These are phyloP conservation scores for Leccinum subtestaceum DNA, from an alignment of 768 basidiomycete species.

Conservation along the genomic window DNA sequence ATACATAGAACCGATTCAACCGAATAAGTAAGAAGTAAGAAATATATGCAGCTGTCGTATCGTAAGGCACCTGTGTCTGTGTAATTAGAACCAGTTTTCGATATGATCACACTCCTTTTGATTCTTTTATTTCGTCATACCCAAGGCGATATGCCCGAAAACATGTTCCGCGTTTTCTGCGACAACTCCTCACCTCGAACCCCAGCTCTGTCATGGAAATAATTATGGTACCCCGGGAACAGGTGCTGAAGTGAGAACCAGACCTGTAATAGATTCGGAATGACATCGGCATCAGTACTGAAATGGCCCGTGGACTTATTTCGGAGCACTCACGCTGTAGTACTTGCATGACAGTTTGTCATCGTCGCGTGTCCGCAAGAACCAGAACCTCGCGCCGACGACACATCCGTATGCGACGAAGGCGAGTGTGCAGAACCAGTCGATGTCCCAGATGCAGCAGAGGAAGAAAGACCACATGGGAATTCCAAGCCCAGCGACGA, in stretches of 20 bases:
- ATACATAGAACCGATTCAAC: not conserved
- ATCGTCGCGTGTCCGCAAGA: constrained; percentile 24
- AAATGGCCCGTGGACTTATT: not conserved
- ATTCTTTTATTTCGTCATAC: not conserved
- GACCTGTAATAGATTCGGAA: constrained; percentile 16
- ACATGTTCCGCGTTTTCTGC: constrained; percentile 16
- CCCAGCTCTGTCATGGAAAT: constrained; percentile 19
- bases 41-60: not conserved
- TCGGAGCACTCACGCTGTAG: constrained; percentile 33
- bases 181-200: constrained; percentile 18
- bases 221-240: constrained; percentile 37
- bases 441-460: constrained; percentile 36
- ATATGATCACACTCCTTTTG: not conserved
- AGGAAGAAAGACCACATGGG: constrained; percentile 40
- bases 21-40: not conserved
- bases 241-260: constrained; percentile 37
- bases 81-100: not conserved
- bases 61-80: not conserved
- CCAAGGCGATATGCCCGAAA: constrained; percentile 11
- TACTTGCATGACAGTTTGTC: constrained; percentile 37
- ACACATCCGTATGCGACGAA: constrained; percentile 34
- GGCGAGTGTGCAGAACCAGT: constrained; percentile 19
- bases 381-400: constrained; percentile 36
- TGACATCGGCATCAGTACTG: not conserved
- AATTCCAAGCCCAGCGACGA: constrained; percentile 33